These are phyloP conservation scores for Cercophora scortea DNA, from an alignment of 495 filamentous ascomycete species.

Conservation along the genomic window DNA sequence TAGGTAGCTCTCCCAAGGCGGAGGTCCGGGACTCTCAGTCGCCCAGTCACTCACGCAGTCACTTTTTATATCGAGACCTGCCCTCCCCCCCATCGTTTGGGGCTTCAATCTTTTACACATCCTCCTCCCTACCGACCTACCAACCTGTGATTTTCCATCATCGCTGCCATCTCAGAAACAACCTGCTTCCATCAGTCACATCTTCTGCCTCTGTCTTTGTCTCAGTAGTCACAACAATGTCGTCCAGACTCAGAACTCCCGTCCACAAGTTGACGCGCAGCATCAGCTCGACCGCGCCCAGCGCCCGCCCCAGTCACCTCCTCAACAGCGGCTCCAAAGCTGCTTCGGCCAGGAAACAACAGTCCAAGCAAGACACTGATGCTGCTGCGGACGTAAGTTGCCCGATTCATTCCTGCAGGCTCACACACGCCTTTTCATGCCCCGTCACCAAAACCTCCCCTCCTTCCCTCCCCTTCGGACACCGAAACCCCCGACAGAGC, in stretches of 20 bases:
- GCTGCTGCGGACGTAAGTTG: constrained; percentile 12
- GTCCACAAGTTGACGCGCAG: constrained; percentile 37
- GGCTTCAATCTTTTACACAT: background rate
- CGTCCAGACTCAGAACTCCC: constrained; percentile 32
- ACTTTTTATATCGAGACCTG: constrained; percentile 10
- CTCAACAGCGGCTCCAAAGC: constrained; percentile 25
- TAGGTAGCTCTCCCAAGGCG: background rate
- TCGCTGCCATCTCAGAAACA: too few relatives aligned
- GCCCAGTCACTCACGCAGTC: too few relatives aligned
- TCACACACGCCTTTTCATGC: too few relatives aligned
- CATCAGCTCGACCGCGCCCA: constrained; percentile 31
- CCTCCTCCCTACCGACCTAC: too few relatives aligned
- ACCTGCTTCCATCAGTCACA: too few relatives aligned
- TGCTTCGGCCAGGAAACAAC: constrained; percentile 21
- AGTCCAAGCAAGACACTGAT: constrained; percentile 4
- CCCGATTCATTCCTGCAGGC: background rate
- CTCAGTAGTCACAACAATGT: constrained; percentile 16
- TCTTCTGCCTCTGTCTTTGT: background rate
- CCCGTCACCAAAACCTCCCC: too few relatives aligned
- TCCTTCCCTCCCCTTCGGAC: background rate
- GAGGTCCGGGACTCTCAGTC: constrained; percentile 14
- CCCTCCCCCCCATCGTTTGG: background rate
- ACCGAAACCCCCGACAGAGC: background rate
- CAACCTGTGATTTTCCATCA: background rate
- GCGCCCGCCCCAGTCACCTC: constrained; percentile 25